Base-by-base conservation (phyloP, 1,139 yeast species). In the Sugiyamaella paludigena region DNA sequence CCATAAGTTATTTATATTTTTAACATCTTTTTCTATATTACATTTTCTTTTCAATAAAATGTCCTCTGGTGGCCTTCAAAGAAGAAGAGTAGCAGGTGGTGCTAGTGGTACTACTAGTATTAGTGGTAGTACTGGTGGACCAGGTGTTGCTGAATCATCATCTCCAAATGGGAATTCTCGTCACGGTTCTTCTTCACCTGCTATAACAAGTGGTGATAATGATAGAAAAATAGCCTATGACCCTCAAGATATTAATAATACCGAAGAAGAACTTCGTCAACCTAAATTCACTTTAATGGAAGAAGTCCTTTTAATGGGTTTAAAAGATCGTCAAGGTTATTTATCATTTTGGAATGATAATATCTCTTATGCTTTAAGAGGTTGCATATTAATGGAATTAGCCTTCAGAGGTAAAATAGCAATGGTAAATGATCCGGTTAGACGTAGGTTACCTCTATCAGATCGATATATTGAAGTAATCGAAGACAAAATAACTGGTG, bases 311-410 rank as follows among this genome's bases (percentile, higher is more conserved):
- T 76, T 92, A 56, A 80, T 92, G 72, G 99, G 98, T 1, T 76
- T 92, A 57, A 91, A 92, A 65, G 98, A 92, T 68, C 85, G 86
- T 61, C 98, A 92, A 69, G 98, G 98, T 6, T 89, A 91, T 67
- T 75, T 92, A 51, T 88, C 97, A 19, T 92, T 92, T 69, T 92
- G 98, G 98, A 94, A 92, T 67, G 99, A 92, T 69, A 91, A 88
- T 67, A 91, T 92, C 51, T 88, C 97, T 28, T 94, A 92, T 70
- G 96, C 97, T 1, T 77, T 92, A 53, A 82, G 99, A 61, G 99
- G 98, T 10, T 87, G 97, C 66, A 92, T 92, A 55, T 66, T 92
- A 51, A 78, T 92, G 69, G 99, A 92, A 68, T 76, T 92, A 67
- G 96, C 98, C 1, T 80, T 92, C 63, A 80, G 98, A 60, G 91